Evolutionary conservation across 805 yeast genomes (phyloP), one percentile per base, ranked within the genome.

Genomic region (Wickerhamiella sorbophila): DNA sequence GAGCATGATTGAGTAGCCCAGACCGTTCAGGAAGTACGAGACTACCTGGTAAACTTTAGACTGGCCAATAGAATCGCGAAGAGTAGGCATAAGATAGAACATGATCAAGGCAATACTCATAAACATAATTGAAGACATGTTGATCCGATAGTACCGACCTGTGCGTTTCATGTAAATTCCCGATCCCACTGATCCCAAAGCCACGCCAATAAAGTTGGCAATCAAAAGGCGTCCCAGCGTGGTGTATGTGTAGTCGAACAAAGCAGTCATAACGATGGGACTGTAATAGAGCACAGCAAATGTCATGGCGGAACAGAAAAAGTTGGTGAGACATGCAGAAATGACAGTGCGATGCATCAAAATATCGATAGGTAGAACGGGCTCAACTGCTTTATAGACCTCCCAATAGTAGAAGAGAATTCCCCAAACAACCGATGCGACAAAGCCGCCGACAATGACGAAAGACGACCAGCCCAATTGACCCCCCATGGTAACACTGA

Each of bases 221-320:
- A 59, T 46, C 20, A 65, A 48, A 77, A 62, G 54, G 79, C 71
- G 16, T 72, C 58, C 51, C 79, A 81, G 57, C 74, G 81, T 88
- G 85, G 79, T 2, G 88, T 81, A 5, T 84, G 77, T 48, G 68
- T 70, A 53, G 45, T 46, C 43, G 41, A 79, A 70, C 48, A 82
- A 80, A 42, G 86, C 88, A 31, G 71, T 39, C 42, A 85, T 63
- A 1, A 93, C 78, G 16, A 84, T 67, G 1, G 95, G 95, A 3
- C 77, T 67, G 58, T 77, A 83, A 60, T 69, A 84, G 42, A 83
- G 55, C 48, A 69, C 66, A 1, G 85, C 63, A 55, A 71, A 80
- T 15, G 71, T 69, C 1, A 75, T 68, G 80, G 82, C 81, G 4
- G 84, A 74, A 57, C 70, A 66, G 50, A 80, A 76, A 74, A 82